Conservation (phyloP, 1,139 yeast genomes). For the Petasospora fabianii region DNA sequence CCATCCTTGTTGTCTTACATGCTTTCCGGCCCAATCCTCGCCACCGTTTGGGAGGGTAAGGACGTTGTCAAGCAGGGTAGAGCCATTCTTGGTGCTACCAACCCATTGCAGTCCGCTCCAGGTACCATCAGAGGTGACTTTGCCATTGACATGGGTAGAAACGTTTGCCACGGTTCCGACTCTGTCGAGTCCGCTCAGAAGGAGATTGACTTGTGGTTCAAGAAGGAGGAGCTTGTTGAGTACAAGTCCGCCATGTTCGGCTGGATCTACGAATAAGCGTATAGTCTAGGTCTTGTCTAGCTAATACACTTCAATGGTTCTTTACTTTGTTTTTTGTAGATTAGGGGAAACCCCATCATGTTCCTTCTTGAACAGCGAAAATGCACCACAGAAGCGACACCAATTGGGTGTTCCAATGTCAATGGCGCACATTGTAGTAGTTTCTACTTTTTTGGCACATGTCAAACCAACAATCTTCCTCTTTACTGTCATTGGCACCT, state of each 20-base stretch:
- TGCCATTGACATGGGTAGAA: slow-evolving; percentile 97
- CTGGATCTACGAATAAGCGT: slow-evolving; percentile 90
- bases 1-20: slow-evolving; percentile 93
- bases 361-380: background rate
- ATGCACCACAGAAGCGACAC: no score
- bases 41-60: slow-evolving; percentile 99
- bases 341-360: no score
- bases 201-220: slow-evolving; percentile 98
- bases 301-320: background rate
- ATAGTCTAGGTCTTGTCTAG: background rate
- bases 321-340: background rate
- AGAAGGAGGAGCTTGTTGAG: slow-evolving; percentile 91
- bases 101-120: slow-evolving; percentile 96
- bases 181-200: slow-evolving; percentile 96
- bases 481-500: background rate
- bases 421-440: background rate
- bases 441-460: background rate
- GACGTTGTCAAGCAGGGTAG: slow-evolving; percentile 99
- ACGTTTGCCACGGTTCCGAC: slow-evolving; percentile 99
- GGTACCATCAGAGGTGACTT: slow-evolving; percentile 99
- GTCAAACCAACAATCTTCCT: no score
- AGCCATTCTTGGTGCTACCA: slow-evolving; percentile 97
- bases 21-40: slow-evolving; percentile 98
- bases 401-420: background rate
- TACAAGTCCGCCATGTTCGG: slow-evolving; percentile 82